Percentiles rank a stretch among this genome's conserved stretches.
phyloP scores from a whole-genome alignment of 202 grass and related monocot species.

The Zizania palustris region DNA sequence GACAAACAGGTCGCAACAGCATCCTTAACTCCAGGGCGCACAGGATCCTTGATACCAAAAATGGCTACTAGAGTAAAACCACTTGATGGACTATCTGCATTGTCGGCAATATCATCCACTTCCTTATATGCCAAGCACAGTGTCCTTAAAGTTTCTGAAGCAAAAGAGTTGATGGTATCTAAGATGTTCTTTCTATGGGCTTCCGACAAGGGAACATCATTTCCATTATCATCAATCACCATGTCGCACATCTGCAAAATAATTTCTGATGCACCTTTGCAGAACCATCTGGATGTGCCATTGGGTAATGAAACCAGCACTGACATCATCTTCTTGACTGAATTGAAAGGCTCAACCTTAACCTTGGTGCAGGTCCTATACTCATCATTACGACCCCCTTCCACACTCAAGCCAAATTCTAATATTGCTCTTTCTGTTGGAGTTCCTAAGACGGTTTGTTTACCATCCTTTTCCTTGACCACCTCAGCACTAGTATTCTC shows the following conservation, averaged over 20 bases:
- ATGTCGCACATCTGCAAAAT: slow-evolving; percentile 76
- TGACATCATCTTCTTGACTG: slow-evolving; percentile 82
- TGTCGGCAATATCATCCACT: slow-evolving; percentile 49
- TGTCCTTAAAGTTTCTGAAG: slow-evolving; percentile 80
- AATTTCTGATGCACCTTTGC: slow-evolving; percentile 91
- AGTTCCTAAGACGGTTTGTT: slow-evolving; percentile 67
- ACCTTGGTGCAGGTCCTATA: slow-evolving; percentile 65
- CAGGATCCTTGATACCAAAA: slow-evolving; percentile 91
- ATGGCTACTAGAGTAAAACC: slow-evolving; percentile 82
- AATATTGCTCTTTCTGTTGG: slow-evolving; percentile 86
- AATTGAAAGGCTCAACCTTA: slow-evolving; percentile 98
- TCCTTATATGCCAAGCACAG: slow-evolving; percentile 82
- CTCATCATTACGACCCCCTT: slow-evolving; percentile 51
- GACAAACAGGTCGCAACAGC: slow-evolving; percentile 67
- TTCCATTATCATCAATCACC: slow-evolving; percentile 65
- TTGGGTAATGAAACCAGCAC: slow-evolving; percentile 63
- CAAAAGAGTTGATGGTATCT: slow-evolving; percentile 78
- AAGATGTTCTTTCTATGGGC: slow-evolving; percentile 48
- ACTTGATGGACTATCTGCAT: slow-evolving; percentile 60
- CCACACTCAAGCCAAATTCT: slow-evolving; percentile 75
- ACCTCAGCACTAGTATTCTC: slow-evolving; percentile 80
- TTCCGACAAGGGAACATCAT: slow-evolving; percentile 58
- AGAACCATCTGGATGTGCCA: slow-evolving; percentile 54
- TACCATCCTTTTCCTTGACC: slow-evolving; percentile 67
- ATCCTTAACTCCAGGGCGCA: slow-evolving; percentile 80